Conservation (phyloP, 805 yeast species). For the Ogataea thermomethanolica region DNA sequence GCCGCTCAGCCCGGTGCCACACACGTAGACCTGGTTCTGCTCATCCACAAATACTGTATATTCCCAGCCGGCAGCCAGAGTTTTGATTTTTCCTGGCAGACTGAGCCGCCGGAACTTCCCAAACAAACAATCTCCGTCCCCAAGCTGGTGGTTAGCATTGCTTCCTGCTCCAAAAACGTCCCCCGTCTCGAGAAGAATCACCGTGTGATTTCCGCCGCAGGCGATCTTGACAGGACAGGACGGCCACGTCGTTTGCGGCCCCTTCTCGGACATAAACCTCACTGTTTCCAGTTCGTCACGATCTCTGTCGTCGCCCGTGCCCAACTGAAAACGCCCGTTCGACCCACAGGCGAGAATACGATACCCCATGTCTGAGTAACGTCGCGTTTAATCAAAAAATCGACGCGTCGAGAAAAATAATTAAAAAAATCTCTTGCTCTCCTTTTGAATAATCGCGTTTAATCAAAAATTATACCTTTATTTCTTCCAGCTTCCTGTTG, state of each 20-base stretch:
- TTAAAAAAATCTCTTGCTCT: slow-evolving; percentile 3
- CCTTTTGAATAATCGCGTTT: slow-evolving; percentile 9
- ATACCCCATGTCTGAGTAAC: slow-evolving; percentile 14
- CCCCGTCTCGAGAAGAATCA: slow-evolving; percentile 54
- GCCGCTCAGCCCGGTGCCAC: slow-evolving; percentile 70
- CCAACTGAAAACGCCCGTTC: slow-evolving; percentile 77
- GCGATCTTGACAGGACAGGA: slow-evolving; percentile 42
- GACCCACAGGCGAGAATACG: slow-evolving; percentile 68
- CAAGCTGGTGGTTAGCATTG: slow-evolving; percentile 19
- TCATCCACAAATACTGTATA: slow-evolving; percentile 50
- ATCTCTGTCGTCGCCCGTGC: slow-evolving; percentile 55
- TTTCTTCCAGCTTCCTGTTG: neutral
- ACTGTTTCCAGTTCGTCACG: slow-evolving; percentile 27
- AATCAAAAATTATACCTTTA: neutral
- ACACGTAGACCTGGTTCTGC: slow-evolving; percentile 40
- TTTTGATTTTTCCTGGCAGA: slow-evolving; percentile 35
- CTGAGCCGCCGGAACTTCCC: slow-evolving; percentile 8
- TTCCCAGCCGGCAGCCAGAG: slow-evolving; percentile 78
- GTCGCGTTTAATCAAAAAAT: neutral
- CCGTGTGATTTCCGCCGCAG: slow-evolving; percentile 88
- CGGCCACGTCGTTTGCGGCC: neutral
- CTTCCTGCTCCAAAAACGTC: slow-evolving; percentile 53
- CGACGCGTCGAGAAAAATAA: slow-evolving; percentile 13
- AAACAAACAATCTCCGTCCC: neutral
- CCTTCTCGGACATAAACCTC: slow-evolving; percentile 1